Evolutionary conservation across 1,139 yeast species (phyloP).

Genomic region (Diutina pseudorugosa): DNA sequence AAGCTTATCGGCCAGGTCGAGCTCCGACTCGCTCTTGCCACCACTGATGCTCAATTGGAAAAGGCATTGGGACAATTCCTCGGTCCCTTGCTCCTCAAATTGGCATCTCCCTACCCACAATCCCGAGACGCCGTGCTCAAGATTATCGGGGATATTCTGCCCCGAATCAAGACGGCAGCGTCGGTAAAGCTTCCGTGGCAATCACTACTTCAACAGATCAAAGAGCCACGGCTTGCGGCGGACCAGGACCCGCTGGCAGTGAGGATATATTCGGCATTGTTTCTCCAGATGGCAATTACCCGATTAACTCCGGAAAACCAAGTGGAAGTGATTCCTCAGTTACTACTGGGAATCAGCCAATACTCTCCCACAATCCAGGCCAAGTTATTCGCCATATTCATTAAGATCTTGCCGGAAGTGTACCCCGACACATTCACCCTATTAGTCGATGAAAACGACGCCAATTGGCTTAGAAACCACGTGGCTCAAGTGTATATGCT

Average conservation of each 20-base stretch:
- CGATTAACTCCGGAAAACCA: conserved; percentile 27
- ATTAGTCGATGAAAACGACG: background rate
- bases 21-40: conserved; percentile 69
- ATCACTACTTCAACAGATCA: conserved; percentile 52
- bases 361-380: conserved; percentile 44
- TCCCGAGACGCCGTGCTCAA: conserved; percentile 61
- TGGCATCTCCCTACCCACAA: conserved; percentile 57
- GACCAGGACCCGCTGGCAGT: conserved; percentile 40
- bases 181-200: conserved; percentile 47
- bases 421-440: conserved; percentile 16
- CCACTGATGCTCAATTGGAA: conserved; percentile 53
- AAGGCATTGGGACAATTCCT: conserved; percentile 49
- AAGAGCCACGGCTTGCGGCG: conserved; percentile 32
- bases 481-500: background rate
- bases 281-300: conserved; percentile 55
- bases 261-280: conserved; percentile 52
- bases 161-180: conserved; percentile 52
- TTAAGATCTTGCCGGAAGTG: conserved; percentile 43
- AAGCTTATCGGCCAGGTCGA: conserved; percentile 66
- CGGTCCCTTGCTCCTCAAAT: conserved; percentile 67
- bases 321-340: conserved; percentile 29
- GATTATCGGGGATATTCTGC: conserved; percentile 53
- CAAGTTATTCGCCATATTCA: conserved; percentile 47
- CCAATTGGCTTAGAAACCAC: background rate
- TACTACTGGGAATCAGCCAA: too few relatives aligned